Percentiles rank a stretch among this genome's conserved stretches.
These are phyloP conservation scores for Cinchona pubescens DNA, from an alignment of 257 asterid species.

Conservation along the genomic window DNA sequence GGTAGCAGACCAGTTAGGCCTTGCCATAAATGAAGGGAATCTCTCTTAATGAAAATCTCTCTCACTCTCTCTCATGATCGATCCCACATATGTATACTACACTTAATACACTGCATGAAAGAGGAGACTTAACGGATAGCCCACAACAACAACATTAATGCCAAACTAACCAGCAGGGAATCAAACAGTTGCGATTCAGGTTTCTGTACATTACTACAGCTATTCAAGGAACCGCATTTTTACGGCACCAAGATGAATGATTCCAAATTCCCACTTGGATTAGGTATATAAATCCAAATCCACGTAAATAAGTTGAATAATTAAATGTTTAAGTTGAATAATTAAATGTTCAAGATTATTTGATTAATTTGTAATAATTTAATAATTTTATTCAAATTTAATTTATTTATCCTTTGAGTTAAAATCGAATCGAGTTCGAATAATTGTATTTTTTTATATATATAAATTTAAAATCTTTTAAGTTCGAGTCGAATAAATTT, in stretches of 20 bases:
- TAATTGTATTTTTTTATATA: no score
- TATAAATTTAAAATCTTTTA: no score
- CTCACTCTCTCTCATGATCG: slow-evolving; percentile 9
- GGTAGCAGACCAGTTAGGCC: slow-evolving; percentile 25
- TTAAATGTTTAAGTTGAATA: no score
- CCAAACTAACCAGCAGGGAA: slow-evolving; percentile 33
- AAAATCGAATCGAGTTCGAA: no score
- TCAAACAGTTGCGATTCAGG: slow-evolving; percentile 26
- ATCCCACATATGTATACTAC: slow-evolving; percentile 9
- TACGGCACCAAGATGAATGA: background rate
- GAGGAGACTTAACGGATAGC: slow-evolving; percentile 24
- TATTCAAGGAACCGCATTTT: slow-evolving; percentile 2
- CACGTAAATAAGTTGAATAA: no score
- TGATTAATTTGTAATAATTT: no score
- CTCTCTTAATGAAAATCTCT: slow-evolving; percentile 15
- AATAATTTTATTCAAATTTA: no score
- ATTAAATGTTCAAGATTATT: no score
- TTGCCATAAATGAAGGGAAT: slow-evolving; percentile 39
- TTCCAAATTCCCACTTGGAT: no score
- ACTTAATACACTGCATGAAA: slow-evolving; percentile 17
- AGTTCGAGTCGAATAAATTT: no score
- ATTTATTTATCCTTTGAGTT: no score
- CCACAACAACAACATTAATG: slow-evolving; percentile 23
- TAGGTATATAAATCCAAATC: no score
- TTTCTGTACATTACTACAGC: background rate